These are phyloP conservation scores for Aspergillus tanneri DNA, from an alignment of 2,329 filamentous ascomycete genomes.

Conservation along the genomic window DNA sequence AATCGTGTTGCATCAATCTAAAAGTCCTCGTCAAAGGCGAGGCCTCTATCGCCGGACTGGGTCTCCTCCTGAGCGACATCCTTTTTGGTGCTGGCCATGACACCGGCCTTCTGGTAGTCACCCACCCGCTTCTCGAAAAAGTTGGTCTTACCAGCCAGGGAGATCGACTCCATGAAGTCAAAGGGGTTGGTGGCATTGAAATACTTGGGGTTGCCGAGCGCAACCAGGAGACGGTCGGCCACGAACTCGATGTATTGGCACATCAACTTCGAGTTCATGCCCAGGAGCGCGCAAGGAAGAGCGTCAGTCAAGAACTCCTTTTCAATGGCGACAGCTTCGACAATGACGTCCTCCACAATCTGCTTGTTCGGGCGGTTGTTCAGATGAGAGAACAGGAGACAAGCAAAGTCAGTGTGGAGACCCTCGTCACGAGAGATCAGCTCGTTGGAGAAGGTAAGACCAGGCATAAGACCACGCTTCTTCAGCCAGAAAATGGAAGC, in stretches of 20 bases:
- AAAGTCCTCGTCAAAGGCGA: slow-evolving; percentile 95
- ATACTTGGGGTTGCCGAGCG: slow-evolving; percentile 89
- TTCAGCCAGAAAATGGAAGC: slow-evolving; percentile 99
- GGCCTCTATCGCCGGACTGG: slow-evolving; percentile 63
- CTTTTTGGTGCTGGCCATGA: slow-evolving; percentile 90
- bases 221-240: slow-evolving; percentile 87
- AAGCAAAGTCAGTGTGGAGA: slow-evolving; percentile 98
- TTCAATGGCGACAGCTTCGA: slow-evolving; percentile 90
- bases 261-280: slow-evolving; percentile 97
- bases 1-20: slow-evolving; percentile 51
- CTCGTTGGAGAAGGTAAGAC: slow-evolving; percentile 98
- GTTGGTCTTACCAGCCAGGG: slow-evolving; percentile 98
- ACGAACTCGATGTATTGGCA: slow-evolving; percentile 99
- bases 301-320: slow-evolving; percentile 98
- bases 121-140: slow-evolving; percentile 99
- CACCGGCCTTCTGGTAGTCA: slow-evolving; percentile 99
- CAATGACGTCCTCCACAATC: slow-evolving; percentile 82
- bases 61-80: slow-evolving; percentile 52
- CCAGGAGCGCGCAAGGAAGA: slow-evolving; percentile 85
- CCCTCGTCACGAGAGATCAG: slow-evolving; percentile 99
- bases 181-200: slow-evolving; percentile 96
- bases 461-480: slow-evolving; percentile 99
- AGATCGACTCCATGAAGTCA: slow-evolving; percentile 99
- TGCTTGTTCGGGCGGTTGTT: slow-evolving; percentile 85
- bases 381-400: slow-evolving; percentile 94